phyloP scores from a whole-genome alignment of 306 rosid species.

The Cicer yamashitae region DNA sequence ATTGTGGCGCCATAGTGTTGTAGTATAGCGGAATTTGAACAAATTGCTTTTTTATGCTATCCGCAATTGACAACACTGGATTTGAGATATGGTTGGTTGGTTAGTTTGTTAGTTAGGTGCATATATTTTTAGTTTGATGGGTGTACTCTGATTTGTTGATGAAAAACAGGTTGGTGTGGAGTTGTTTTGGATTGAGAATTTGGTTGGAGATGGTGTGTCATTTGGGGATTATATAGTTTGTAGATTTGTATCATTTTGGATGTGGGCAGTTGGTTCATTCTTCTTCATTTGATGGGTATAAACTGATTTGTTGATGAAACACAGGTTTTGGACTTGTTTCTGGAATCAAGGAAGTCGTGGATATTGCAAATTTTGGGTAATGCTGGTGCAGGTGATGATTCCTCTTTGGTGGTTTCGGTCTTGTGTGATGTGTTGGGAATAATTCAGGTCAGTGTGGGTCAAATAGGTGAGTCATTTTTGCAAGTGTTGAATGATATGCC shows the following conservation, averaged over 20 bases:
- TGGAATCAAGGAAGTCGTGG: conserved; percentile 87
- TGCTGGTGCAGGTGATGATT: conserved; percentile 56
- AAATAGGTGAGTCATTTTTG: conserved; percentile 91
- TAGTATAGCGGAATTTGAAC: background rate
- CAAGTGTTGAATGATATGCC: conserved; percentile 94
- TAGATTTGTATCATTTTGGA: conserved; percentile 33
- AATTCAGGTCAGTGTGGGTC: conserved; percentile 91
- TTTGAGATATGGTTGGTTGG: conserved; percentile 1
- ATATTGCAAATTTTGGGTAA: conserved; percentile 60
- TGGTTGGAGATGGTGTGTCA: conserved; percentile 38
- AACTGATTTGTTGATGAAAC: conserved; percentile 43
- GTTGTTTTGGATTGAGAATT: conserved; percentile 13
- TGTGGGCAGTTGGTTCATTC: conserved; percentile 26
- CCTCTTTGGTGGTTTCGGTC: conserved; percentile 66
- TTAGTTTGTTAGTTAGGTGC: conserved; percentile 6
- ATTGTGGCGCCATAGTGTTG: too few species aligned
- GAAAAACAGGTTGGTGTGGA: conserved; percentile 33
- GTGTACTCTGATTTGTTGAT: conserved; percentile 25
- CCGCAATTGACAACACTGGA: background rate
- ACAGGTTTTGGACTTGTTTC: conserved; percentile 69
- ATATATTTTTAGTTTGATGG: conserved; percentile 29
- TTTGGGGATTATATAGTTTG: conserved; percentile 19
- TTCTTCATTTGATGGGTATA: conserved; percentile 15
- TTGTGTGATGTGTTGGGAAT: conserved; percentile 82
- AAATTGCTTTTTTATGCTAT: background rate